A percentile compares a stretch with the other conserved stretches of the same genome.
phyloP scores from a whole-genome alignment of 345 rosid genomes.

The Euclidium syriacum region DNA sequence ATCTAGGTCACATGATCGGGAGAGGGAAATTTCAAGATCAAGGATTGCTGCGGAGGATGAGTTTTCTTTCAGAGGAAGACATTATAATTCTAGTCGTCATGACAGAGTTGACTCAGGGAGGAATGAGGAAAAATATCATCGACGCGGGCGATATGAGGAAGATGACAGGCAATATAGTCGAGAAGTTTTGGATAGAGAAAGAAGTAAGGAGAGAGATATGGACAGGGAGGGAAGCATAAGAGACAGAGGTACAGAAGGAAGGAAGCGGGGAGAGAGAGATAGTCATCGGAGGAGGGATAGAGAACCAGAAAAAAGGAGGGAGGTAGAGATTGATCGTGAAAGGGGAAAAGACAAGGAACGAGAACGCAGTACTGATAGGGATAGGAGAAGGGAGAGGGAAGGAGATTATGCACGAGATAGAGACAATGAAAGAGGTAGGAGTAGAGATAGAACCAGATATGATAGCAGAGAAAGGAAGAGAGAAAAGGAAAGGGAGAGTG shows the following conservation, averaged over 20 bases:
- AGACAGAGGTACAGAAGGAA: constrained; percentile 36
- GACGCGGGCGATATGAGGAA: constrained; percentile 35
- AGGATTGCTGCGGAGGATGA: constrained; percentile 43
- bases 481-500: constrained; percentile 40
- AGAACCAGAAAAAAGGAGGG: constrained; percentile 45
- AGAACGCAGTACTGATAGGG: constrained; percentile 42
- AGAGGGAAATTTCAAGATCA: constrained; percentile 53
- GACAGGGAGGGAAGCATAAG: constrained; percentile 30
- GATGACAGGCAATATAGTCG: constrained; percentile 36
- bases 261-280: constrained; percentile 36
- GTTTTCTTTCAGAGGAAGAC: constrained; percentile 30
- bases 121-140: constrained; percentile 40
- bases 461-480: constrained; percentile 34
- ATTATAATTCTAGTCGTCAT: constrained; percentile 30
- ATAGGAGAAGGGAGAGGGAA: constrained; percentile 41
- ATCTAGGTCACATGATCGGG: constrained; percentile 44
- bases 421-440: constrained; percentile 38
- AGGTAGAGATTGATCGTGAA: constrained; percentile 36
- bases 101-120: constrained; percentile 39
- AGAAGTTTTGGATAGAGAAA: constrained; percentile 35
- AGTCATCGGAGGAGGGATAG: constrained; percentile 39
- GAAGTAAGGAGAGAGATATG: constrained; percentile 36
- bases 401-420: constrained; percentile 27
- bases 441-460: constrained; percentile 39
- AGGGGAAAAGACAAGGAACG: constrained; percentile 40